Conservation (phyloP, 768 basidiomycete species). For the Tricholomella constricta region DNA sequence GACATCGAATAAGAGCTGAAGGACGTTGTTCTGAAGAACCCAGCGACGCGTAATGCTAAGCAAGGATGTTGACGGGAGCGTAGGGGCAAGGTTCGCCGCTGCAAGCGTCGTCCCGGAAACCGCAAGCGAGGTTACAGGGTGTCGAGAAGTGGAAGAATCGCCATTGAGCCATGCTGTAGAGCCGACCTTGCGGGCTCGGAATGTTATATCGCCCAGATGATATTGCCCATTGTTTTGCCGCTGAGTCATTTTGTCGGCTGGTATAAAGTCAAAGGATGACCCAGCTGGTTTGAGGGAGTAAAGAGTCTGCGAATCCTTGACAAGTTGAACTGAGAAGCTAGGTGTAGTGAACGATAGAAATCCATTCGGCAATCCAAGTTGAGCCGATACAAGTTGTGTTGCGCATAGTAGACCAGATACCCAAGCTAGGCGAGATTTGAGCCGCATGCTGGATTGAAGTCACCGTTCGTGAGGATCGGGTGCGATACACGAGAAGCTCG, state of each 20-base stretch:
- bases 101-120: slow-evolving; percentile 48
- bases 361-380: slow-evolving; percentile 48
- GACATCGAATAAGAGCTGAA: slow-evolving; percentile 54
- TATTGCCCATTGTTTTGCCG: slow-evolving; percentile 51
- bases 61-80: slow-evolving; percentile 44
- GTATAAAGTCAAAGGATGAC: slow-evolving; percentile 51
- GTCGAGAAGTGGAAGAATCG: slow-evolving; percentile 45
- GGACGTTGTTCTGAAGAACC: slow-evolving; percentile 40
- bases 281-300: slow-evolving; percentile 48
- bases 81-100: slow-evolving; percentile 49
- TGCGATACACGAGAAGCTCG: neutral
- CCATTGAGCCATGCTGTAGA: slow-evolving; percentile 47
- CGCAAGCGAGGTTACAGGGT: slow-evolving; percentile 37
- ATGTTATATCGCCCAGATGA: slow-evolving; percentile 59
- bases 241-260: slow-evolving; percentile 49
- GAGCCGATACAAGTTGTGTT: slow-evolving; percentile 19
- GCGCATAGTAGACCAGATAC: slow-evolving; percentile 6
- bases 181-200: slow-evolving; percentile 48
- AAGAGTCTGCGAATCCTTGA: slow-evolving; percentile 58
- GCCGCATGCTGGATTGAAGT: slow-evolving; percentile 1
- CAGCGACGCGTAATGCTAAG: slow-evolving; percentile 55
- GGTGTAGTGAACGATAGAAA: slow-evolving; percentile 49
- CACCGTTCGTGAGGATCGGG: neutral
- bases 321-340: slow-evolving; percentile 45
- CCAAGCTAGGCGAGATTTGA: slow-evolving; percentile 2